A percentile compares a stretch with the other conserved stretches of the same genome.
Evolutionary conservation across 2,329 filamentous ascomycete species (phyloP).

Genomic region (Xylariaceae sp.): DNA sequence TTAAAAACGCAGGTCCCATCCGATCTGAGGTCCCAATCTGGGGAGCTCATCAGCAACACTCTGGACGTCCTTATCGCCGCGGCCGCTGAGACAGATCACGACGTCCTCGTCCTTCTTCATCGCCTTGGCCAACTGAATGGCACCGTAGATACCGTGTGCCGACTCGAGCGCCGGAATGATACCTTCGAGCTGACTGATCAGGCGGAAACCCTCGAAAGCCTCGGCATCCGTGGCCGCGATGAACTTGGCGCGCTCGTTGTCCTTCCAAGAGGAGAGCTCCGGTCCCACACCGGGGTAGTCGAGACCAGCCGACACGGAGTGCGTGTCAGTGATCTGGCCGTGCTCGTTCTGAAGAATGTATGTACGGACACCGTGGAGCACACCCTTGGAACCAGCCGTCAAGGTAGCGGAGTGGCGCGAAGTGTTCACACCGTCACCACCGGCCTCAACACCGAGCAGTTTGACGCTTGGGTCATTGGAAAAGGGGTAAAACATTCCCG

Average conservation of each 20-base stretch:
- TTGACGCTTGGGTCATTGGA: constrained; percentile 77
- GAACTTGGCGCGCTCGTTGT: constrained; percentile 78
- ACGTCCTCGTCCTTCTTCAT: constrained; percentile 85
- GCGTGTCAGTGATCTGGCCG: constrained; percentile 90
- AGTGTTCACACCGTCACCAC: constrained; percentile 87
- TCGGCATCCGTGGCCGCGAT: constrained; percentile 87
- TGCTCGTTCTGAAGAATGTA: constrained; percentile 91
- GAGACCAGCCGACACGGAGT: constrained; percentile 92
- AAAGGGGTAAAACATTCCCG: constrained; percentile 98
- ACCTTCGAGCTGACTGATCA: constrained; percentile 83
- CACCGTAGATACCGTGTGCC: constrained; percentile 86
- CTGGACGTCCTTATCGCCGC: constrained; percentile 98
- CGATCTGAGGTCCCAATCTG: constrained; percentile 81
- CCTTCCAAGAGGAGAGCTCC: constrained; percentile 90
- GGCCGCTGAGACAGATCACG: constrained; percentile 87
- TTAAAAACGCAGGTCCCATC: constrained; percentile 62
- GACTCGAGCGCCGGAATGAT: constrained; percentile 96
- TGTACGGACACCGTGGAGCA: constrained; percentile 91
- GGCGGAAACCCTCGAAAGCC: constrained; percentile 79
- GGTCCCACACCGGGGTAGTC: constrained; percentile 97
- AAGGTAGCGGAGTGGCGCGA: constrained; percentile 81
- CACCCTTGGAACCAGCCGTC: constrained; percentile 79
- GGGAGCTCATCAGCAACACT: constrained; percentile 94
- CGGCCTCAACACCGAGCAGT: constrained; percentile 89
- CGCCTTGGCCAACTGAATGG: constrained; percentile 83